Conservation (phyloP, 1,284 basidiomycete genomes). For the Rhodotorula sp. region DNA sequence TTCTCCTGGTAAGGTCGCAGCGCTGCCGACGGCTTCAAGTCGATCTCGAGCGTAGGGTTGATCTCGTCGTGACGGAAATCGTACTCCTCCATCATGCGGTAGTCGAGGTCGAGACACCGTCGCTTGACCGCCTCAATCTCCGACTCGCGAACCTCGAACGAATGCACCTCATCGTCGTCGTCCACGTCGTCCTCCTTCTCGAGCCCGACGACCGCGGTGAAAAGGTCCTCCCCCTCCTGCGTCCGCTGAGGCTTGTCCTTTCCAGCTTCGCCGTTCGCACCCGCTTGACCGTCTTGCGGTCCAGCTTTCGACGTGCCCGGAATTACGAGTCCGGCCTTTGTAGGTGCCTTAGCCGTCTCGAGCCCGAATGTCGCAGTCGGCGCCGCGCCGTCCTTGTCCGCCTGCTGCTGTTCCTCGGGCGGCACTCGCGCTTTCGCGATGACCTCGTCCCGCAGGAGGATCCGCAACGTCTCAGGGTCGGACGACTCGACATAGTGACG, state of each 20-base stretch:
- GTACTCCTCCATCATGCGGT: conserved; percentile 96
- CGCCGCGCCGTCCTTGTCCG: conserved; percentile 21
- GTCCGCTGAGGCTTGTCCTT: conserved; percentile 19
- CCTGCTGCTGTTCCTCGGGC: conserved; percentile 46
- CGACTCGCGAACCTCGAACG: conserved; percentile 86
- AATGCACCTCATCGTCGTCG: conserved; percentile 90
- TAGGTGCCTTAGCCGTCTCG: conserved; percentile 69
- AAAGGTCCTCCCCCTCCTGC: conserved; percentile 64
- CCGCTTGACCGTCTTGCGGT: conserved; percentile 39
- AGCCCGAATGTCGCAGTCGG: conserved; percentile 64
- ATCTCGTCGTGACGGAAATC: conserved; percentile 94
- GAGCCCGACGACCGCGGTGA: conserved; percentile 84
- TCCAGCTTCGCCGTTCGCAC: conserved; percentile 8
- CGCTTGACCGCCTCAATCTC: conserved; percentile 67
- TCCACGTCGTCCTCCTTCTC: conserved; percentile 86
- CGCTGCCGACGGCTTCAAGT: conserved; percentile 91
- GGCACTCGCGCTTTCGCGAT: conserved; percentile 75
- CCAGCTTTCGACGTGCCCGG: conserved; percentile 63
- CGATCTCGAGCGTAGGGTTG: conserved; percentile 93
- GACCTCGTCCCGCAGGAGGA: conserved; percentile 75
- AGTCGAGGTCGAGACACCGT: conserved; percentile 83
- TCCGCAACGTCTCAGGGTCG: conserved; percentile 84
- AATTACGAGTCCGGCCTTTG: conserved; percentile 74
- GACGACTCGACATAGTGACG: conserved; percentile 92
- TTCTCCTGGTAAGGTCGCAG: conserved; percentile 98